These are phyloP conservation scores for Ceratocystis variospora DNA, from an alignment of 2,329 filamentous ascomycete species.

Conservation along the genomic window DNA sequence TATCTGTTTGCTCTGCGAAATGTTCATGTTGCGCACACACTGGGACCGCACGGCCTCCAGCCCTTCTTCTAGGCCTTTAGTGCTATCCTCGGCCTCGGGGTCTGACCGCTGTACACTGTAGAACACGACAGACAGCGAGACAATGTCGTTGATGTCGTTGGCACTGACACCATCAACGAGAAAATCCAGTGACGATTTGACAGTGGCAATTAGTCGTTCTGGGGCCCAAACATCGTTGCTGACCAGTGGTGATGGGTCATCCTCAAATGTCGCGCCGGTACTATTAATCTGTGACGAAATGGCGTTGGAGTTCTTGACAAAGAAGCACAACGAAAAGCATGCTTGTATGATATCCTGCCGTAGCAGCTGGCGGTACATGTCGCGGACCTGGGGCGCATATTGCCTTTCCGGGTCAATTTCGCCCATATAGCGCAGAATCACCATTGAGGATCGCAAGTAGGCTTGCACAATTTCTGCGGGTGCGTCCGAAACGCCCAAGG, in stretches of 20 bases:
- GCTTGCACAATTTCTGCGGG: conserved; percentile 38
- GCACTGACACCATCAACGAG: conserved; percentile 35
- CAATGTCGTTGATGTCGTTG: conserved; percentile 38
- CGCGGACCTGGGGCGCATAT: conserved; percentile 35
- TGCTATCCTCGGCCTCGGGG: conserved; percentile 31
- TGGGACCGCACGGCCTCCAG: conserved; percentile 31
- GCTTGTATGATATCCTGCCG: conserved; percentile 43
- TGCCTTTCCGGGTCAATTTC: conserved; percentile 37
- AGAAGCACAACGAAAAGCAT: conserved; percentile 42
- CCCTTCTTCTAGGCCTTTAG: conserved; percentile 27
- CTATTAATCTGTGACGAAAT: conserved; percentile 9
- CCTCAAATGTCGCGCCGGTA: conserved; percentile 4
- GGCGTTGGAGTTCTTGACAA: conserved; percentile 28
- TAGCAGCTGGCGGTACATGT: conserved; percentile 40
- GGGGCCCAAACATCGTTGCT: conserved; percentile 29
- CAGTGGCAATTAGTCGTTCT: conserved; percentile 30
- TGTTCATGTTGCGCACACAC: conserved; percentile 33
- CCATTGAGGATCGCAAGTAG: conserved; percentile 42
- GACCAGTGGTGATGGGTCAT: conserved; percentile 11
- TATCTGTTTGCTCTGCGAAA: conserved; percentile 29
- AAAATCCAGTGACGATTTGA: conserved; percentile 35
- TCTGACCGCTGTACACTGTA: conserved; percentile 33
- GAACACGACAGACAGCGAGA: conserved; percentile 36
- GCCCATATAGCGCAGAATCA: conserved; percentile 41
- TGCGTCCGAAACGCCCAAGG: conserved; percentile 36